Evolutionary conservation across 495 filamentous ascomycete species (phyloP).

Genomic region (Achaetomiella virescens): DNA sequence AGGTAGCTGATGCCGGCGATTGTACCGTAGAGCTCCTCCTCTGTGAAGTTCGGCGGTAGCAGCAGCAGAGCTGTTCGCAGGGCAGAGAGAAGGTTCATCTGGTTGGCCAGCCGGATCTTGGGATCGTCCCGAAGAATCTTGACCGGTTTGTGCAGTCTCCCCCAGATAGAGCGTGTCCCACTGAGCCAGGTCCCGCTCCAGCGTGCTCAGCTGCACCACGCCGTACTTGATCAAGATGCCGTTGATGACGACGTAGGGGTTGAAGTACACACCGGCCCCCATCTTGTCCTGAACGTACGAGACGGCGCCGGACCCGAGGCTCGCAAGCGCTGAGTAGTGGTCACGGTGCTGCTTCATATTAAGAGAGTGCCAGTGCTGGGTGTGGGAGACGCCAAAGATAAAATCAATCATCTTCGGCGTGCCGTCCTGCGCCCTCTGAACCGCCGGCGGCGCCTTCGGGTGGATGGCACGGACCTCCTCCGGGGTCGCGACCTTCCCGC

Average conservation of each 20-base stretch:
- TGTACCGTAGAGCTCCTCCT: slow-evolving; percentile 79
- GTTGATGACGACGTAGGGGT: slow-evolving; percentile 91
- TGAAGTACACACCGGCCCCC: slow-evolving; percentile 95
- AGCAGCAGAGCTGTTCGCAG: slow-evolving; percentile 83
- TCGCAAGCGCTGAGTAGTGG: slow-evolving; percentile 86
- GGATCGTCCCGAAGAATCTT: slow-evolving; percentile 95
- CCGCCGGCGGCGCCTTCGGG: slow-evolving; percentile 67
- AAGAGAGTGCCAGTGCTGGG: slow-evolving; percentile 92
- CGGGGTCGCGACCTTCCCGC: slow-evolving; percentile 41
- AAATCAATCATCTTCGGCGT: slow-evolving; percentile 97
- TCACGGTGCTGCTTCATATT: slow-evolving; percentile 83
- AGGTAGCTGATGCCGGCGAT: slow-evolving; percentile 90
- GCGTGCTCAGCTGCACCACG: slow-evolving; percentile 82
- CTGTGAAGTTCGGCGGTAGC: slow-evolving; percentile 75
- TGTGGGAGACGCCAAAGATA: slow-evolving; percentile 91
- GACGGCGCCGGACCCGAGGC: slow-evolving; percentile 74
- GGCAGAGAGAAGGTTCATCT: slow-evolving; percentile 88
- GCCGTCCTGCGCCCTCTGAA: slow-evolving; percentile 74
- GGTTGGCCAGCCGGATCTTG: slow-evolving; percentile 83
- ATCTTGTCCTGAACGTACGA: slow-evolving; percentile 78
- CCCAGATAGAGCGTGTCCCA: slow-evolving; percentile 95
- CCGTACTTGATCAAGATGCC: slow-evolving; percentile 96
- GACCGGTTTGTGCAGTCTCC: slow-evolving; percentile 92
- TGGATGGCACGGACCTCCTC: slow-evolving; percentile 58
- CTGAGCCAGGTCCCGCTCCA: slow-evolving; percentile 75